phyloP scores from a whole-genome alignment of 176 grass and related monocot genomes.

The Phragmites australis region DNA sequence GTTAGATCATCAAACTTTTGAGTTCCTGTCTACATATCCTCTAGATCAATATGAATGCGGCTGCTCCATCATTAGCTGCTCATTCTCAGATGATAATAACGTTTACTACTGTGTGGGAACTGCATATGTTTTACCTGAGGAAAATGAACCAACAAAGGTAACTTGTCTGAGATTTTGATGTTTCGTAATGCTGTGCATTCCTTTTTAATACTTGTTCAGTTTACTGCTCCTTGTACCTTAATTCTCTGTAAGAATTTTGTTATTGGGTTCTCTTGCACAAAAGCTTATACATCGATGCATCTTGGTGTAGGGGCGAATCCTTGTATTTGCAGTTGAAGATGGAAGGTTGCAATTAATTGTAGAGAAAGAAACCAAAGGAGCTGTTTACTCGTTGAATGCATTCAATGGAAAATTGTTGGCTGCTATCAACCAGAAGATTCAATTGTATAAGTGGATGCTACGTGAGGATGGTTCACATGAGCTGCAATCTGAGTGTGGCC shows the following conservation, averaged over 20 bases:
- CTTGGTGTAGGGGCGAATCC: conserved; percentile 71
- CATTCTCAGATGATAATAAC: conserved; percentile 82
- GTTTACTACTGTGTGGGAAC: conserved; percentile 94
- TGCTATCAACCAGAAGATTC: conserved; percentile 96
- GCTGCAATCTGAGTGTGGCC: conserved; percentile 83
- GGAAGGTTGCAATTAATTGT: conserved; percentile 77
- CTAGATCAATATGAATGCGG: conserved; percentile 82
- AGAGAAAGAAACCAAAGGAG: conserved; percentile 94
- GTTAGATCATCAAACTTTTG: conserved; percentile 91
- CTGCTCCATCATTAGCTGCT: conserved; percentile 90
- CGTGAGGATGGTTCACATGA: conserved; percentile 76
- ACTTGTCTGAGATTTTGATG: neutral
- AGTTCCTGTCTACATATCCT: conserved; percentile 67
- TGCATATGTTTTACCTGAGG: conserved; percentile 89
- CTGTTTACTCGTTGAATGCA: conserved; percentile 83
- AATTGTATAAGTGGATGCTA: conserved; percentile 78
- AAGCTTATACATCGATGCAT: conserved; percentile 6
- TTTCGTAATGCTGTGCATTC: neutral
- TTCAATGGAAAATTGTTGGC: conserved; percentile 96
- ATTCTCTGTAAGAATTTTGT: neutral
- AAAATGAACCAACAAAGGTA: conserved; percentile 95
- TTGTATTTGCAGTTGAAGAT: conserved; percentile 91
- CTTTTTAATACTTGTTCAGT: neutral
- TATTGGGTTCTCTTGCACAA: neutral
- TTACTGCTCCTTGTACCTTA: conserved; percentile 4